Base-by-base conservation (phyloP, 2,329 filamentous ascomycete genomes). In the Cordyceps javanica region DNA sequence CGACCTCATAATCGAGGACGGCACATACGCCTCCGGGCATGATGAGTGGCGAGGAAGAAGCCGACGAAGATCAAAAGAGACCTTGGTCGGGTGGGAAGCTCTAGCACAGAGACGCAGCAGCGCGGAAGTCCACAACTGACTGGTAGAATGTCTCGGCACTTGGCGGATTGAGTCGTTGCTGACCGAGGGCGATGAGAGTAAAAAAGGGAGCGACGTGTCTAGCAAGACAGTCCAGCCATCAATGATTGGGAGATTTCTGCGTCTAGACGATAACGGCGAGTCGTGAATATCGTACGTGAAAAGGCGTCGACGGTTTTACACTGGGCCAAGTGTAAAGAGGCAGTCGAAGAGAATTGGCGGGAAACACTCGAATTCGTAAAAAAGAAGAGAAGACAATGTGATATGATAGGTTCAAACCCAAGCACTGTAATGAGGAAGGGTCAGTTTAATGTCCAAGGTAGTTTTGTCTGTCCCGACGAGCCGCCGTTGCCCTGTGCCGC, bases 1-100 rank as follows among this genome's bases (percentile, higher is more conserved):
- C 91, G 85, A 96, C 93, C 74, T 96, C 91, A 72, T 97, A 97
- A 78, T 96, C 92, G 74, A 97, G 84, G 75, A 95, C 89, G 68
- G 91, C 91, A 66, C 92, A 94, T 39, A 97, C 92, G 66, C 92
- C 92, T 70, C 92, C 91, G 63, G 82, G 77, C 82, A 85, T 85
- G 68, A 75, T 84, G 76, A 66, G 68, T 64, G 67, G 67, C 64
- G 50, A 62, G 62, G 60, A 41, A 36, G 61, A 52, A 60, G 63
- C 72, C 71, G 72, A 75, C 71, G 61, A 74, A 74, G 73, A 75
- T 69, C 73, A 59, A 8, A 28, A 34, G 48, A 56, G 71, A 74
- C 66, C 72, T 74, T 73, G 65, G 72, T 72, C 73, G 70, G 70
- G 62, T 25, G 30, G 39, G 42, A 56, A 63, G 64, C 58, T 58